Evolutionary conservation across 116 monocot species (phyloP).

Genomic region (Zostera marina): DNA sequence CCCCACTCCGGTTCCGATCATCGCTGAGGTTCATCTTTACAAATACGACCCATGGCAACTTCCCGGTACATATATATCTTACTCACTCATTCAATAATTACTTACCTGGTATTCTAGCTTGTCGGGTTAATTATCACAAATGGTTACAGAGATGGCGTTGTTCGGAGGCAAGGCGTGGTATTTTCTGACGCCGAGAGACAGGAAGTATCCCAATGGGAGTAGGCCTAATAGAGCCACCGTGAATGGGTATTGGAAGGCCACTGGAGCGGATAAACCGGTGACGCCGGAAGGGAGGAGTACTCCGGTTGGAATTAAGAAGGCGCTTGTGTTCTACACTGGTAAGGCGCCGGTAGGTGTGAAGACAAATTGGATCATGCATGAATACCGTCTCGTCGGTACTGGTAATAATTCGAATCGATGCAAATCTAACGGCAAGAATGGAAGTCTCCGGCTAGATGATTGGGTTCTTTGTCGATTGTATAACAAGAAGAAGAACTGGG

Average conservation of each 20-base stretch:
- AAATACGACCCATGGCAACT: slow-evolving; percentile 16
- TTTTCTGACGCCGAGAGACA: slow-evolving; percentile 44
- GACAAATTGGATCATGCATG: slow-evolving; percentile 64
- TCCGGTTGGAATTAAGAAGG: slow-evolving; percentile 45
- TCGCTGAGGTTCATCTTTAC: too few relatives aligned
- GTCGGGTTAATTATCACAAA: neutral
- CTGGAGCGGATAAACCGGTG: slow-evolving; percentile 47
- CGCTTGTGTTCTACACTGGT: slow-evolving; percentile 51
- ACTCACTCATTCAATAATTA: neutral
- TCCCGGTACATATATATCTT: too few relatives aligned
- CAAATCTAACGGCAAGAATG: slow-evolving; percentile 10
- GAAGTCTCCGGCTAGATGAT: slow-evolving; percentile 55
- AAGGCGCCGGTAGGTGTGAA: slow-evolving; percentile 45
- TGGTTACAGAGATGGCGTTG: slow-evolving; percentile 27
- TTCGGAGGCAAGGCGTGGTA: slow-evolving; percentile 47
- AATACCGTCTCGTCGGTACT: slow-evolving; percentile 39
- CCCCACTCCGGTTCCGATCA: too few relatives aligned
- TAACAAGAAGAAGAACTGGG: slow-evolving; percentile 86
- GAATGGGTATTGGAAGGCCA: slow-evolving; percentile 52
- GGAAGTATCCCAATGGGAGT: slow-evolving; percentile 46
- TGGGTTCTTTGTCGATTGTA: slow-evolving; percentile 86
- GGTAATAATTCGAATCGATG: too few relatives aligned
- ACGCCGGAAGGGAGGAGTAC: slow-evolving; percentile 12
- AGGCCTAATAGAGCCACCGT: slow-evolving; percentile 44
- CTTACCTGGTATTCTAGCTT: neutral